Percentiles rank a stretch among this genome's conserved stretches.
These are phyloP conservation scores for Fragaria iinumae DNA, from an alignment of 306 rosid species.

Conservation along the genomic window DNA sequence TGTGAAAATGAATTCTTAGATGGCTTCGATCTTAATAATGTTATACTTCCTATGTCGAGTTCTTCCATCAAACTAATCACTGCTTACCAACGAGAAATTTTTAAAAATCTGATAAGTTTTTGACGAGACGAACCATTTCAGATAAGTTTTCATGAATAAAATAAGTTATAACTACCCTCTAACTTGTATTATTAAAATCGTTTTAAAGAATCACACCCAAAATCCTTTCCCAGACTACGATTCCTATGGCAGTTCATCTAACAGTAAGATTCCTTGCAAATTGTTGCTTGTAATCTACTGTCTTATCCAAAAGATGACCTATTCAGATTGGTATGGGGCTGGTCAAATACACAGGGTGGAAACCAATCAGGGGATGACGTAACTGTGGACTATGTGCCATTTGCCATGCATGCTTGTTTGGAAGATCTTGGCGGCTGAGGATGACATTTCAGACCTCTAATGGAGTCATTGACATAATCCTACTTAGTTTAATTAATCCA, in stretches of 20 bases:
- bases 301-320: slow-evolving; percentile 46
- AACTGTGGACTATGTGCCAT: neutral
- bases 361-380: slow-evolving; percentile 3
- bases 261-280: slow-evolving; percentile 3
- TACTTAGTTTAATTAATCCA: neutral
- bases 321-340: neutral
- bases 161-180: too few relatives aligned
- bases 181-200: too few relatives aligned
- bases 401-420: slow-evolving; percentile 12
- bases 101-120: too few relatives aligned
- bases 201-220: neutral
- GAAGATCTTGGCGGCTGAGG: slow-evolving; percentile 23
- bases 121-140: too few relatives aligned
- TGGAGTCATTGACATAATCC: neutral
- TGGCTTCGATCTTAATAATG: slow-evolving; percentile 7
- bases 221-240: neutral
- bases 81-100: neutral
- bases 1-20: slow-evolving; percentile 24
- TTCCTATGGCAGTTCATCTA: neutral
- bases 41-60: neutral
- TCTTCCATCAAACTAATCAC: neutral
- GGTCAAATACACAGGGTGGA: slow-evolving; percentile 25
- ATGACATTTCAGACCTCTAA: slow-evolving; percentile 15
- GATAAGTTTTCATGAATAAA: too few relatives aligned
- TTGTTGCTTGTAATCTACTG: slow-evolving; percentile 7